Evolutionary conservation across 768 basidiomycete species (phyloP).

Genomic region (Lactifluus rugatus): DNA sequence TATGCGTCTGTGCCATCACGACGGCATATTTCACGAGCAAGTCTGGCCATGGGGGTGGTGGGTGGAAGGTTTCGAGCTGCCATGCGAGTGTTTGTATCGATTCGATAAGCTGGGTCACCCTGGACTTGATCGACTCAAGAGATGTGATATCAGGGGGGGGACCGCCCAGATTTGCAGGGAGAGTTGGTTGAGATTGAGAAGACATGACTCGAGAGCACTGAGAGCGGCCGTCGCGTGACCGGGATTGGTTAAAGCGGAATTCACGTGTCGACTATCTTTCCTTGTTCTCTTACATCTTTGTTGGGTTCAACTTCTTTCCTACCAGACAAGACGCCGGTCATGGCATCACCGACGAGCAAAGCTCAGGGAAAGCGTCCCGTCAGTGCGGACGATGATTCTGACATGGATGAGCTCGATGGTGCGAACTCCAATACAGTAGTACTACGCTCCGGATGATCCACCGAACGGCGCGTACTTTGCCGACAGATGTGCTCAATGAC

Average conservation of each 20-base stretch:
- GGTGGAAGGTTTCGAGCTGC: slow-evolving; percentile 56
- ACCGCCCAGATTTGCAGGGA: slow-evolving; percentile 4
- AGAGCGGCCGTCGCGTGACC: background rate
- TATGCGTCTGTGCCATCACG: slow-evolving; percentile 74
- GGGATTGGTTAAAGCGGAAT: background rate
- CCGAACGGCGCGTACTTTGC: slow-evolving; percentile 6
- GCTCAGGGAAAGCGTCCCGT: slow-evolving; percentile 3
- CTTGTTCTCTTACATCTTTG: background rate
- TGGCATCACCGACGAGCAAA: slow-evolving; percentile 3
- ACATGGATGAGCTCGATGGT: slow-evolving; percentile 65
- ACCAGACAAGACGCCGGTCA: background rate
- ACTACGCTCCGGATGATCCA: background rate
- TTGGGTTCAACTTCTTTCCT: background rate
- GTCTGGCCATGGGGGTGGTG: slow-evolving; percentile 65
- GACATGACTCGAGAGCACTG: background rate
- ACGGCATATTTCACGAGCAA: slow-evolving; percentile 80
- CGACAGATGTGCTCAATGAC: slow-evolving; percentile 40
- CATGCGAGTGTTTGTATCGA: slow-evolving; percentile 57
- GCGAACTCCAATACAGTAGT: slow-evolving; percentile 8
- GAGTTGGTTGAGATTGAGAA: background rate
- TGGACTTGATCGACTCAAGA: slow-evolving; percentile 68
- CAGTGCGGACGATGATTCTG: slow-evolving; percentile 33
- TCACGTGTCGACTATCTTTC: slow-evolving; percentile 1
- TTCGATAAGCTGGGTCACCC: slow-evolving; percentile 70
- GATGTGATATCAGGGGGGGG: slow-evolving; percentile 8